Percentiles rank a stretch among this genome's conserved stretches.
Conservation (phyloP, 495 filamentous ascomycete genomes). For the Aspergillus campestris region DNA sequence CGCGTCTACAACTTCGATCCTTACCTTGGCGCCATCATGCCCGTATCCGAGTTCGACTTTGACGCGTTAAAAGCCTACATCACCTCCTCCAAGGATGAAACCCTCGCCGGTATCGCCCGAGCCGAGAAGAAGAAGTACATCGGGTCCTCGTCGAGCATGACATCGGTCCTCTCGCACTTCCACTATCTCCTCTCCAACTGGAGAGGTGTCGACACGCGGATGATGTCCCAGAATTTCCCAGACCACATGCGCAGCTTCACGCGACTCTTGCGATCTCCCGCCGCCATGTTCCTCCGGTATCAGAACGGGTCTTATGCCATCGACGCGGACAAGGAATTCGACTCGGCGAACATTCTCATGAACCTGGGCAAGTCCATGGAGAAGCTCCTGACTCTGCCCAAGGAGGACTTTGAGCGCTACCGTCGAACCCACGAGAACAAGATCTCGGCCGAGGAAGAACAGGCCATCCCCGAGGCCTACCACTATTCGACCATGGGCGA, state of each 20-base stretch:
- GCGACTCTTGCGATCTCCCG: constrained; percentile 55
- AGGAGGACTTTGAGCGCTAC: constrained; percentile 77
- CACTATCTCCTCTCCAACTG: constrained; percentile 85
- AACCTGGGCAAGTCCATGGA: constrained; percentile 94
- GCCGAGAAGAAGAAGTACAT: constrained; percentile 71
- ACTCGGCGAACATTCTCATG: constrained; percentile 74
- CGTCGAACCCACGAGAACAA: constrained; percentile 54
- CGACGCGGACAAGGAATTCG: constrained; percentile 92
- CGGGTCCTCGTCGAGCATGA: constrained; percentile 96
- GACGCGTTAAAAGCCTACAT: constrained; percentile 73
- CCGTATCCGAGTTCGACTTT: constrained; percentile 85
- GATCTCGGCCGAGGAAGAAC: constrained; percentile 55
- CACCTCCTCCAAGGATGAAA: constrained; percentile 76
- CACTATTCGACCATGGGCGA: constrained; percentile 87
- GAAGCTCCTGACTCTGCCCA: constrained; percentile 80
- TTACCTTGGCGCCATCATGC: constrained; percentile 86
- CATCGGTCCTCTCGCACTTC: constrained; percentile 75
- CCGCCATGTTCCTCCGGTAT: constrained; percentile 76
- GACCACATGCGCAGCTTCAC: constrained; percentile 58
- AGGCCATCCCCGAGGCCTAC: constrained; percentile 60
- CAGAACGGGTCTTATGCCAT: constrained; percentile 89
- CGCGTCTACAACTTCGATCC: constrained; percentile 93
- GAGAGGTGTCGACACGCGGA: constrained; percentile 57
- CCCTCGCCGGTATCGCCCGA: constrained; percentile 55
- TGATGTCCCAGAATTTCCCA: constrained; percentile 58